Base-by-base conservation (phyloP, 345 rosid genomes). In the Draba incana region DNA sequence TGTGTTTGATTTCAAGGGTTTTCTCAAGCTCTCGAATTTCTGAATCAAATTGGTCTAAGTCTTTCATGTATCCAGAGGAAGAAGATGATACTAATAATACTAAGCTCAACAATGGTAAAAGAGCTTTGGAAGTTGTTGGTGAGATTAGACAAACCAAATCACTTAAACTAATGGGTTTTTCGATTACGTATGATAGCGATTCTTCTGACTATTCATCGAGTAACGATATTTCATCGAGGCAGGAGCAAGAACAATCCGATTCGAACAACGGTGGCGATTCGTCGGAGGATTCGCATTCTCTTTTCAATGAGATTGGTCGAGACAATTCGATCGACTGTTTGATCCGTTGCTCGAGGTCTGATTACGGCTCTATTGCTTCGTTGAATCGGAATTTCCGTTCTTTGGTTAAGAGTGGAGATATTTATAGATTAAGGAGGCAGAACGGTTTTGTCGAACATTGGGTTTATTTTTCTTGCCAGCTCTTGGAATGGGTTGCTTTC, bases 401-500 rank as follows among this genome's bases (percentile, higher is more conserved):
- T 66, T 75, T 92, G 72, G 71, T 92, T 25, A 74, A 87, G 77
- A 81, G 80, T 5, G 96, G 98, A 6, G 95, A 87, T 68, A 76
- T 92, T 57, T 92, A 92, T 37, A 83, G 57, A 74, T 65, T 84
- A 68, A 83, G 98, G 76, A 52, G 82, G 78, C 77, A 71, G 45
- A 71, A 73, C 20, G 85, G 82, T 14, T 81, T 87, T 54, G 68
- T 87, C 3, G 98, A 92, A 49, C 90, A 92, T 64, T 92, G 98
- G 98, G 89, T 92, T 42, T 92, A 92, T 58, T 92, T 92, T 54
- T 89, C 98, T 10, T 89, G 98, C 75, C 77, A 84, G 68, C 77
- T 89, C 57, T 81, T 86, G 71, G 96, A 92, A 49, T 92, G 96
- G 98, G 91, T 86, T 70, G 98, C 96, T 2, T 92, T 84, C 50